Evolutionary conservation across 73 alveolate genomes (phyloP).

Genomic region (Blepharisma stoltei): DNA sequence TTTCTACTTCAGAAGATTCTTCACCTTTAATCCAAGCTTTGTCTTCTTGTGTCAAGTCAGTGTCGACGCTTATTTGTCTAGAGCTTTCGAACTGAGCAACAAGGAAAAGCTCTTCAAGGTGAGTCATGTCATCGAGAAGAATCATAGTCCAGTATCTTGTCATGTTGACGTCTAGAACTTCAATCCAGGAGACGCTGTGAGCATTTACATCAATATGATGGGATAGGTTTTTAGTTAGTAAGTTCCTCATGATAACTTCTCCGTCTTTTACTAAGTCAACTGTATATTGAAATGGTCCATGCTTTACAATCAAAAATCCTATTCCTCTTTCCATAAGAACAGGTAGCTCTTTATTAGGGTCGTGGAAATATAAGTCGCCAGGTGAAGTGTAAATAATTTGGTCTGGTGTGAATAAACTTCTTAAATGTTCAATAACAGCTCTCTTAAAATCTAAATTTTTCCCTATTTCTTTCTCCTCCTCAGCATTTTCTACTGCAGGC

Average conservation of each 20-base stretch:
- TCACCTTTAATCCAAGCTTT: background rate
- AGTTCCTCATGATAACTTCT: background rate
- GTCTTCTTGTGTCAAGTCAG: slow-evolving; percentile 6
- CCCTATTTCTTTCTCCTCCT: background rate
- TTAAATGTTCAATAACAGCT: background rate
- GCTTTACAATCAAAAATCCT: slow-evolving; percentile 22
- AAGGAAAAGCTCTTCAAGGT: background rate
- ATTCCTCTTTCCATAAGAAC: slow-evolving; percentile 20
- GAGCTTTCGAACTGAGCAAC: background rate
- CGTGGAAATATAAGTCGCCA: slow-evolving; percentile 24
- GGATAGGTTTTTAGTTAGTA: background rate
- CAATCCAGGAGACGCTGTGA: slow-evolving; percentile 17
- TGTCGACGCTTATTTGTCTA: background rate
- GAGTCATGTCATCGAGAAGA: background rate
- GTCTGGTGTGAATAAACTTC: slow-evolving; percentile 27
- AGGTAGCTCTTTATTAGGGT: background rate
- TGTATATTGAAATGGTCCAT: background rate
- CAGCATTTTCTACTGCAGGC: slow-evolving; percentile 1
- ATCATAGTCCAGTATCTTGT: background rate
- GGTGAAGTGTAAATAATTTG: background rate
- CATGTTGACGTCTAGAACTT: background rate
- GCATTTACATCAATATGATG: background rate
- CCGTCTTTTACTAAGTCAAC: slow-evolving; percentile 20
- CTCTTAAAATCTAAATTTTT: slow-evolving; percentile 2
- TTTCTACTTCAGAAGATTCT: too few species aligned